Conservation (phyloP, 2,329 filamentous ascomycete species). For the Botrytis hyacinthi region DNA sequence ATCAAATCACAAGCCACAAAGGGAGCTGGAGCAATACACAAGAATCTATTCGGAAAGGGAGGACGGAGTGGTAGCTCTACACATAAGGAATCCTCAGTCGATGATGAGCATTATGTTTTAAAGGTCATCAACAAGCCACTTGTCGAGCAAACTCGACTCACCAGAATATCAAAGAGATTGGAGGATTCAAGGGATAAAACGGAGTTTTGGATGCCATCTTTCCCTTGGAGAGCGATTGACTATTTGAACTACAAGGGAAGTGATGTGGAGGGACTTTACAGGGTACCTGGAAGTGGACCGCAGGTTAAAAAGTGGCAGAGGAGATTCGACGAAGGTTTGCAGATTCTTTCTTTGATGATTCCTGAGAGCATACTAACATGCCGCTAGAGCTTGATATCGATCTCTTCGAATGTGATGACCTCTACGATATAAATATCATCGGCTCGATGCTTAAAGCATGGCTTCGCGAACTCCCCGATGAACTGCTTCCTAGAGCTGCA, state of each 20-base stretch:
- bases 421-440: slow-evolving; percentile 96
- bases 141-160: slow-evolving; percentile 84
- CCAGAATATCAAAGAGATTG: slow-evolving; percentile 84
- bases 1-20: slow-evolving; percentile 70
- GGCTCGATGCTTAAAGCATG: slow-evolving; percentile 95
- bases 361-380: slow-evolving; percentile 25
- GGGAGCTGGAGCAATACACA: slow-evolving; percentile 77
- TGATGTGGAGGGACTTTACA: slow-evolving; percentile 90
- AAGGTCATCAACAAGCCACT: slow-evolving; percentile 84
- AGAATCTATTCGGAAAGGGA: slow-evolving; percentile 78
- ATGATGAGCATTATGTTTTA: slow-evolving; percentile 80
- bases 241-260: slow-evolving; percentile 93
- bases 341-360: background rate
- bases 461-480: slow-evolving; percentile 91
- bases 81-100: slow-evolving; percentile 63
- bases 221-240: slow-evolving; percentile 94
- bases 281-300: slow-evolving; percentile 84
- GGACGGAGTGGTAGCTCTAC: slow-evolving; percentile 66
- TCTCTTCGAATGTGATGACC: slow-evolving; percentile 79
- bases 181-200: slow-evolving; percentile 92
- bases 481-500: slow-evolving; percentile 81
- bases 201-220: slow-evolving; percentile 97
- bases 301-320: slow-evolving; percentile 93
- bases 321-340: slow-evolving; percentile 77
- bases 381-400: slow-evolving; percentile 77